phyloP scores from a whole-genome alignment of 352 stramenopile genomes.

The Globisporangium orthogonon region DNA sequence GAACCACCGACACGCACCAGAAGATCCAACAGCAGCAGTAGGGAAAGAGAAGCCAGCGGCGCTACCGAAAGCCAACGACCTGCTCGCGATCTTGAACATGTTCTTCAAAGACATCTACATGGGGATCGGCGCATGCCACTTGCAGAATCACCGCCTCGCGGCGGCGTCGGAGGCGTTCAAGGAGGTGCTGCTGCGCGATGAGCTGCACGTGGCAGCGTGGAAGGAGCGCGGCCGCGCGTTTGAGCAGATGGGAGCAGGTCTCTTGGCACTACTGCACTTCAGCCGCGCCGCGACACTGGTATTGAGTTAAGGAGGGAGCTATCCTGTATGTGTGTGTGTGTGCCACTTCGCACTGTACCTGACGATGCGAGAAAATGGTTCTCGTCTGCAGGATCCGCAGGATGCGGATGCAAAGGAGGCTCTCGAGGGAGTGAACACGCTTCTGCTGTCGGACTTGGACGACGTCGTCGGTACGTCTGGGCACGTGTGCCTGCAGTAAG shows the following conservation, averaged over 20 bases:
- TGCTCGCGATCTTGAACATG: slow-evolving; percentile 51
- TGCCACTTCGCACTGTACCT: not conserved
- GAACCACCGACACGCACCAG: slow-evolving; percentile 3
- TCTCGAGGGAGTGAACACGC: slow-evolving; percentile 25
- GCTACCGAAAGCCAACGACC: slow-evolving; percentile 39
- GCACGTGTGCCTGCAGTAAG: not conserved
- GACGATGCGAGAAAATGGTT: not conserved
- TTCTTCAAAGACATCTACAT: slow-evolving; percentile 65
- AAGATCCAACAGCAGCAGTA: not conserved
- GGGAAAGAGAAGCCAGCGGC: slow-evolving; percentile 1
- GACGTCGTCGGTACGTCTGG: not conserved
- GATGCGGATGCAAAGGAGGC: slow-evolving; percentile 21
- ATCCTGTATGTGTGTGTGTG: not conserved
- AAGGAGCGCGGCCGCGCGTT: slow-evolving; percentile 45
- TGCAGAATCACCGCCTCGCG: slow-evolving; percentile 21
- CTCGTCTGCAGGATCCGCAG: slow-evolving; percentile 18
- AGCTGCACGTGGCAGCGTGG: slow-evolving; percentile 41
- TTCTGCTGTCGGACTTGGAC: slow-evolving; percentile 19
- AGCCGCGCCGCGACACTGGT: slow-evolving; percentile 44
- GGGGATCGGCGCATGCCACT: slow-evolving; percentile 39
- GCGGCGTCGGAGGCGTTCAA: slow-evolving; percentile 59
- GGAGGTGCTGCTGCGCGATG: slow-evolving; percentile 52
- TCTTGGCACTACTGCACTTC: slow-evolving; percentile 71
- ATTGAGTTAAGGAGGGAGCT: not conserved
- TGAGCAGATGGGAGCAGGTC: slow-evolving; percentile 33